Conservation (phyloP, 306 rosid genomes). For the Inga laurina region DNA sequence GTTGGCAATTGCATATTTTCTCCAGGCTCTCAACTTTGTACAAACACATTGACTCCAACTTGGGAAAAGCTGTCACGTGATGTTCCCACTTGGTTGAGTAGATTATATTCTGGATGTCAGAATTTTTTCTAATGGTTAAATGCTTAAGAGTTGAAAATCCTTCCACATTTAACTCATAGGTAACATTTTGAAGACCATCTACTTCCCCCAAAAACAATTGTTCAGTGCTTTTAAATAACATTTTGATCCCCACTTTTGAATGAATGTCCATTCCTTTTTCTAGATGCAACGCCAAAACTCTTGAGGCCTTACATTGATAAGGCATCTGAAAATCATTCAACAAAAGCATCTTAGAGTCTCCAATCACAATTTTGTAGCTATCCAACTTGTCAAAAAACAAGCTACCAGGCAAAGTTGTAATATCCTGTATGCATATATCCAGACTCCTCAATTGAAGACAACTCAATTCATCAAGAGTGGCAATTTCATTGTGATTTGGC, state of each 20-base stretch:
- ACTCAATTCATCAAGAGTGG: too few species aligned
- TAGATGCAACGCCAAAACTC: not conserved
- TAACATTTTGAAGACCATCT: not conserved
- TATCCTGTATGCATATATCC: too few species aligned
- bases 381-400: too few species aligned
- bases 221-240: not conserved
- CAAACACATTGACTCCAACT: not conserved
- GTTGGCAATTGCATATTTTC: not conserved
- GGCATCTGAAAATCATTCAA: not conserved
- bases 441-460: too few species aligned
- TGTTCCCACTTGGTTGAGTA: not conserved
- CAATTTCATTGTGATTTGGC: not conserved
- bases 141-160: not conserved
- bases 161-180: not conserved
- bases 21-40: not conserved
- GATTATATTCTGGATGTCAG: not conserved
- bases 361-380: too few species aligned
- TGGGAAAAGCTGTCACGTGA: not conserved
- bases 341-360: too few species aligned
- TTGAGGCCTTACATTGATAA: not conserved
- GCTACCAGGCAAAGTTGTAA: too few species aligned
- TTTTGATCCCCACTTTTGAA: not conserved
- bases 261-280: not conserved
- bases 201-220: not conserved
- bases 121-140: not conserved